Percentiles rank a stretch among this genome's conserved stretches.
Conservation (phyloP, 2,329 filamentous ascomycete genomes). For the Colletotrichum karsti region DNA sequence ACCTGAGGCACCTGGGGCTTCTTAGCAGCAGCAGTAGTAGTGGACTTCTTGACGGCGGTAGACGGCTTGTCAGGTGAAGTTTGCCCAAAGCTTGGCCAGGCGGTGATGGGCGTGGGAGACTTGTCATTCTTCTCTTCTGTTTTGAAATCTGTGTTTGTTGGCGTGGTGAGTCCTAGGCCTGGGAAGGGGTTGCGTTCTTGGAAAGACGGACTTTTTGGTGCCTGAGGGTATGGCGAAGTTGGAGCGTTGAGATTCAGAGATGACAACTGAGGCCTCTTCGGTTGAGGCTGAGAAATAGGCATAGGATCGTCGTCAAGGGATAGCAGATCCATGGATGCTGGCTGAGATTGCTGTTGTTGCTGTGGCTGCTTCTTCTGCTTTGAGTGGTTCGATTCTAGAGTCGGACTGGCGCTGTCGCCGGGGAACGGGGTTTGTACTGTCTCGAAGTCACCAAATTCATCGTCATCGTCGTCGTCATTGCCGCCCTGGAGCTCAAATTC, state of each 20-base stretch:
- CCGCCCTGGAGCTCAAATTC: conserved; percentile 55
- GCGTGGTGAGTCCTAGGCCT: conserved; percentile 55
- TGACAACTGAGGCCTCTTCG: conserved; percentile 42
- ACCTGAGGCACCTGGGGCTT: conserved; percentile 37
- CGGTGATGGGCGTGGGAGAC: conserved; percentile 51
- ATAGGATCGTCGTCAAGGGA: conserved; percentile 42
- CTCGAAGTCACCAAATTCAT: conserved; percentile 70
- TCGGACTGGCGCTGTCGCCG: conserved; percentile 8
- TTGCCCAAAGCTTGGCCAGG: conserved; percentile 52
- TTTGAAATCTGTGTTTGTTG: conserved; percentile 41
- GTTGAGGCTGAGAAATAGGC: conserved; percentile 35
- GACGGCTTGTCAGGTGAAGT: neutral
- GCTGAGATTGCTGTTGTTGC: conserved; percentile 16
- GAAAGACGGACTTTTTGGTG: conserved; percentile 61
- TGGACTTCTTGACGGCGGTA: conserved; percentile 8
- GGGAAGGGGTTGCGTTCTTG: conserved; percentile 62
- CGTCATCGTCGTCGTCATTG: conserved; percentile 52
- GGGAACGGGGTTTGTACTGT: conserved; percentile 41
- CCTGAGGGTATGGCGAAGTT: conserved; percentile 51
- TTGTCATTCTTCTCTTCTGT: conserved; percentile 42
- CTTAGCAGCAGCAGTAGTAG: neutral
- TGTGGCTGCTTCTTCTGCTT: conserved; percentile 32
- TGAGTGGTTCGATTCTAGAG: conserved; percentile 25
- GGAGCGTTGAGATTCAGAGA: conserved; percentile 40
- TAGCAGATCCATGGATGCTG: conserved; percentile 49